Percentiles rank a stretch among this genome's conserved stretches.
Conservation (phyloP, 2,329 filamentous ascomycete species). For the Trichothecium roseum region DNA sequence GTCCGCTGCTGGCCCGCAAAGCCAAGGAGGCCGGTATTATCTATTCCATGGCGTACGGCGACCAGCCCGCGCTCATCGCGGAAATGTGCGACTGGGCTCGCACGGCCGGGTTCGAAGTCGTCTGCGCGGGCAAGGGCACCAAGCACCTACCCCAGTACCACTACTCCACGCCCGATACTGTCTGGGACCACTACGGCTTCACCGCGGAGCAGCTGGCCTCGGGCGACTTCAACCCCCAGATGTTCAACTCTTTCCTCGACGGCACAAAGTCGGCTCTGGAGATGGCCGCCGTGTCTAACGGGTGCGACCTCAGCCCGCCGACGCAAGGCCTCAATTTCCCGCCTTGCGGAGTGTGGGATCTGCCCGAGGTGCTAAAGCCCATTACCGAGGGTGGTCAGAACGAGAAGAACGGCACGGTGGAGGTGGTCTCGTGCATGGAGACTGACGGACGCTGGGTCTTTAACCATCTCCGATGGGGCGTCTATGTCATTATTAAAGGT, state of each 20-base stretch:
- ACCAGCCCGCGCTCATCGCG: conserved; percentile 30
- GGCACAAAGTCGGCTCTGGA: conserved; percentile 36
- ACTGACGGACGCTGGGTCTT: conserved; percentile 27
- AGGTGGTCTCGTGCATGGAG: conserved; percentile 33
- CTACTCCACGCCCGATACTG: conserved; percentile 32
- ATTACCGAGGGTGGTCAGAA: conserved; percentile 27
- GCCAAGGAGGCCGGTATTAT: conserved; percentile 33
- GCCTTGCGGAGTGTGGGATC: conserved; percentile 29
- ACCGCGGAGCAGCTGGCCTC: conserved; percentile 29
- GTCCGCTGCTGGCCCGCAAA: conserved; percentile 26
- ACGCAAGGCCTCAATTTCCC: conserved; percentile 29
- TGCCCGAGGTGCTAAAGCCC: conserved; percentile 29
- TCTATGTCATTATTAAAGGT: conserved; percentile 32
- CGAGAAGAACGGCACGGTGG: conserved; percentile 29
- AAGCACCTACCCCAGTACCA: conserved; percentile 35
- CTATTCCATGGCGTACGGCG: conserved; percentile 35
- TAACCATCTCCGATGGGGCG: conserved; percentile 30
- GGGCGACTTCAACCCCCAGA: conserved; percentile 33
- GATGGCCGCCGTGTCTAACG: conserved; percentile 36
- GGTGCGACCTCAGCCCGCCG: conserved; percentile 29
- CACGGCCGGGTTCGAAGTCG: conserved; percentile 30
- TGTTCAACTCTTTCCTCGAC: conserved; percentile 38
- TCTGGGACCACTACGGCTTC: conserved; percentile 35
- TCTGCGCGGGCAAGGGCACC: conserved; percentile 33
- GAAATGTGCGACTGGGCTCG: conserved; percentile 33